phyloP scores from a whole-genome alignment of 1,139 yeast species.

The Zygosaccharomyces pseudobailii region DNA sequence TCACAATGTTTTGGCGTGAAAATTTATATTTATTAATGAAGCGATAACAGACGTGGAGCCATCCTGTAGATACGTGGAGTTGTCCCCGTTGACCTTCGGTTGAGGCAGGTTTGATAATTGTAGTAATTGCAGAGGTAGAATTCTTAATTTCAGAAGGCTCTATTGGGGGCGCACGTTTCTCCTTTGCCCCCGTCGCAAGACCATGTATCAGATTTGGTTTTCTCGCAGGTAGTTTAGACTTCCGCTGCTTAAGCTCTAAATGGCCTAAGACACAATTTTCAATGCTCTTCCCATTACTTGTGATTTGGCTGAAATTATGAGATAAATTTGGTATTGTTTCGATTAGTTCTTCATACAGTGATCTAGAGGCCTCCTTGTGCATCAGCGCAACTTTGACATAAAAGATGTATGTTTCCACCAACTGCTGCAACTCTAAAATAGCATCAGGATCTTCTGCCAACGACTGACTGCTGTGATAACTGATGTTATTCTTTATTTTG shows the following conservation, averaged over 20 bases:
- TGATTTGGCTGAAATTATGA: constrained; percentile 1
- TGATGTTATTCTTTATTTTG: constrained; percentile 3
- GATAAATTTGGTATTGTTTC: constrained; percentile 14
- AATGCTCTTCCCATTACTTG: constrained; percentile 4
- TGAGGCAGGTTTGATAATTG: not conserved
- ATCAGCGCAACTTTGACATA: constrained; percentile 14
- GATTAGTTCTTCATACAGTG: constrained; percentile 18
- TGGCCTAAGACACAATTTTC: constrained; percentile 8
- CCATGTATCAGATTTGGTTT: not conserved
- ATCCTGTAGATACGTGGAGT: constrained; percentile 2
- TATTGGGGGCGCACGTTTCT: too few species aligned
- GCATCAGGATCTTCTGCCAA: not conserved
- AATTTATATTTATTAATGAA: constrained; percentile 6
- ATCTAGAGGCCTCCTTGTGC: constrained; percentile 9
- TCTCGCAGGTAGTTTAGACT: not conserved
- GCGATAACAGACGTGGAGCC: constrained; percentile 4
- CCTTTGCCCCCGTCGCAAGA: too few species aligned
- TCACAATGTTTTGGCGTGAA: constrained; percentile 6
- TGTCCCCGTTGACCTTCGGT: not conserved
- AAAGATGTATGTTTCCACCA: constrained; percentile 22
- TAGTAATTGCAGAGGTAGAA: not conserved
- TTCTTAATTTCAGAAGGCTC: not conserved
- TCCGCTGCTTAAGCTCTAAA: constrained; percentile 7
- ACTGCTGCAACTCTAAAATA: constrained; percentile 9
- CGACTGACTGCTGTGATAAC: not conserved